Percentiles rank a stretch among this genome's conserved stretches.
Conservation (phyloP, 768 basidiomycete genomes). For the Serendipita sp. region DNA sequence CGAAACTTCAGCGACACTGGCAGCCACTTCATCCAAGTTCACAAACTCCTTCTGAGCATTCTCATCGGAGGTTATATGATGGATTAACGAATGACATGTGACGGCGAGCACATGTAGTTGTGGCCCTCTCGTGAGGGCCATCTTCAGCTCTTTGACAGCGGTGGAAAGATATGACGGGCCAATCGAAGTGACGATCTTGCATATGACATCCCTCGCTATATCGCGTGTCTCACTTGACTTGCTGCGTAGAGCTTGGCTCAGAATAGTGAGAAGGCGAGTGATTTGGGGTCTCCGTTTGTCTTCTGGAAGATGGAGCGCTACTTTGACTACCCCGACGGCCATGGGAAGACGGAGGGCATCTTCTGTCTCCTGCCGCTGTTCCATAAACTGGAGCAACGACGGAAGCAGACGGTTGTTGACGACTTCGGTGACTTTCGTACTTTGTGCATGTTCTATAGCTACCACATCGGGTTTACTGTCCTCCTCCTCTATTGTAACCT, state of each 20-base stretch:
- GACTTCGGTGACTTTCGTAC: conserved; percentile 44
- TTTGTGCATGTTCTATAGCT: conserved; percentile 7
- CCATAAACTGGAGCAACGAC: conserved; percentile 58
- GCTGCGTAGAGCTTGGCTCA: conserved; percentile 84
- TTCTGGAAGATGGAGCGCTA: conserved; percentile 65
- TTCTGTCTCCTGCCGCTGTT: conserved; percentile 69
- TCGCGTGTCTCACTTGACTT: conserved; percentile 87
- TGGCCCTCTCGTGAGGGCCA: conserved; percentile 74
- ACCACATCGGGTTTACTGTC: conserved; percentile 13
- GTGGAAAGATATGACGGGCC: conserved; percentile 60
- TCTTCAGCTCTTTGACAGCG: conserved; percentile 65
- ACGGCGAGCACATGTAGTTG: conserved; percentile 87
- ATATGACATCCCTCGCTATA: conserved; percentile 64
- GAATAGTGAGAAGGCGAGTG: conserved; percentile 57
- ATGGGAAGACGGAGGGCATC: conserved; percentile 79
- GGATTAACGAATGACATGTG: conserved; percentile 62
- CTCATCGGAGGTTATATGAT: conserved; percentile 56
- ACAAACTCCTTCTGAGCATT: conserved; percentile 33
- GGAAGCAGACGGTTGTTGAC: conserved; percentile 68
- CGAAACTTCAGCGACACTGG: conserved; percentile 63
- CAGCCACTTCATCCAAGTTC: conserved; percentile 58
- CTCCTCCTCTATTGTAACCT: conserved; percentile 14
- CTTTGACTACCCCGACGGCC: conserved; percentile 68
- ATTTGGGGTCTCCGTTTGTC: conserved; percentile 50
- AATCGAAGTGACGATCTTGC: conserved; percentile 55